phyloP scores from a whole-genome alignment of 192 early-diverging fungal genomes.

The Entomortierella chlamydospora region DNA sequence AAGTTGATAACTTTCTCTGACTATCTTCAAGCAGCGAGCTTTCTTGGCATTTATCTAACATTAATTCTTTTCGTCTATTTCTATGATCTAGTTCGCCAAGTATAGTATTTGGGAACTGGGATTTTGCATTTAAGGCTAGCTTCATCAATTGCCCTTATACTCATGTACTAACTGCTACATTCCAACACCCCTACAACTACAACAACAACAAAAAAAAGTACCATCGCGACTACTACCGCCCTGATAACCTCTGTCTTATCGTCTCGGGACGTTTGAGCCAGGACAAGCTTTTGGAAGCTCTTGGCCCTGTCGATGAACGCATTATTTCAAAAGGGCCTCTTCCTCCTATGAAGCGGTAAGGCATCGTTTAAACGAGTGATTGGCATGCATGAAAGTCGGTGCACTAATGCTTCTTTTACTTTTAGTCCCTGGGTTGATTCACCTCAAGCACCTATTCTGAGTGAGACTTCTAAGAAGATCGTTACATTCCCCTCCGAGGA shows the following conservation, averaged over 20 bases:
- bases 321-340: constrained; percentile 64
- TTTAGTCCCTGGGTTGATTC: constrained; percentile 68
- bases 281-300: constrained; percentile 52
- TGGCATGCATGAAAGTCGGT: background rate
- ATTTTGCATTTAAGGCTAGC: too few relatives aligned
- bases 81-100: constrained; percentile 24
- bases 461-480: constrained; percentile 55
- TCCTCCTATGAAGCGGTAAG: constrained; percentile 58
- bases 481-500: constrained; percentile 71
- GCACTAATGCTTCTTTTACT: background rate
- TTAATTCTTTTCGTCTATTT: background rate
- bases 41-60: background rate
- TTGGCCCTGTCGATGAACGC: constrained; percentile 62
- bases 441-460: constrained; percentile 55
- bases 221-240: constrained; percentile 69
- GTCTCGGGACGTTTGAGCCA: constrained; percentile 64
- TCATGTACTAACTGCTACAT: background rate
- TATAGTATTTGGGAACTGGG: too few relatives aligned
- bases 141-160: too few relatives aligned
- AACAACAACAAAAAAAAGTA: constrained; percentile 34
- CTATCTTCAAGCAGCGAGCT: background rate
- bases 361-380: too few relatives aligned
- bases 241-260: constrained; percentile 71
- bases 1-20: constrained; percentile 8
- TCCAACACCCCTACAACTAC: too few relatives aligned